These are phyloP conservation scores for Rhizopogon rudus DNA, from an alignment of 768 basidiomycete genomes.

Conservation along the genomic window DNA sequence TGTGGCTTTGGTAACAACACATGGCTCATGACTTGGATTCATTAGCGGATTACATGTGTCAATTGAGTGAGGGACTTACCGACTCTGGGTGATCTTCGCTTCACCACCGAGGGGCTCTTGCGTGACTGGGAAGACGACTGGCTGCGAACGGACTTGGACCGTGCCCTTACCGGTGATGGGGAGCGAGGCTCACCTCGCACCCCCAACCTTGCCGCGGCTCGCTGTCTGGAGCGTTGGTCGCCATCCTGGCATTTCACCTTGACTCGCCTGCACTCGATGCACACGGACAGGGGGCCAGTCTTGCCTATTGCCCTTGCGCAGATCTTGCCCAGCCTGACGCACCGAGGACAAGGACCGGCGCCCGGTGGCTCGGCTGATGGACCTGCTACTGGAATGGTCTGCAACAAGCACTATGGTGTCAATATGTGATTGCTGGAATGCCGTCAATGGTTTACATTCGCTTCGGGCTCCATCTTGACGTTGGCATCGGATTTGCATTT, in stretches of 20 bases:
- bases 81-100: background rate
- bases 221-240: background rate
- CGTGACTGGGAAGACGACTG: background rate
- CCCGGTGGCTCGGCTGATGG: background rate
- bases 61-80: background rate
- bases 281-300: background rate
- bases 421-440: too few relatives aligned
- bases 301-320: background rate
- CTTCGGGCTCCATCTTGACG: too few relatives aligned
- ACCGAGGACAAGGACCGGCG: background rate
- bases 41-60: background rate
- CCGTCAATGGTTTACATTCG: too few relatives aligned
- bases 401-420: background rate
- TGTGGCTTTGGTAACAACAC: background rate
- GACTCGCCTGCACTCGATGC: background rate
- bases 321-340: background rate
- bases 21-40: background rate
- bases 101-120: background rate
- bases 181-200: background rate
- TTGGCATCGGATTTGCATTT: too few relatives aligned
- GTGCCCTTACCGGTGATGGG: background rate
- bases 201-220: background rate
- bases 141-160: background rate
- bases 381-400: background rate
- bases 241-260: background rate